Evolutionary conservation across 1,284 basidiomycete species (phyloP), one percentile per base, ranked within the genome.

Genomic region (Moniliella sp.): DNA sequence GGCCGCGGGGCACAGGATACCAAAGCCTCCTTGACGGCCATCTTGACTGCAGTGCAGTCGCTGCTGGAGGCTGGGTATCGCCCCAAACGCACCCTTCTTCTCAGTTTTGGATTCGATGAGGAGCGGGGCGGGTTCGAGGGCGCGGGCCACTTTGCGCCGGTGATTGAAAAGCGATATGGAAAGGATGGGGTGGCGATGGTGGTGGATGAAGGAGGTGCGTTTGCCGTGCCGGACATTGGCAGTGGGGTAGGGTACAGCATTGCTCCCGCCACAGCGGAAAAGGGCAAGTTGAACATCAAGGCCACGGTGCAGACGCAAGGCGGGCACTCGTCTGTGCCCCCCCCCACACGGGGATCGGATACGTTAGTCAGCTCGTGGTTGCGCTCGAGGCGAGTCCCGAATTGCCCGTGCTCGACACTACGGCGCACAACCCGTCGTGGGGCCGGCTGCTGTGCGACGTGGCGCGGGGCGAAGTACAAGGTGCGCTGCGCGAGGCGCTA

Each of bases 81-180:
- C 7, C 27, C 32, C 13, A 28, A 33, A 13, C 32, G 32, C 4
- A 33, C 27, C 15, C 13, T 28, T 12, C 16, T 26, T 18, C 62
- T 76, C 15, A 68, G 70, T 1, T 72, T 70, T 31, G 76, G 76
- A n/a, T 72, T 71, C 36, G 75, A 78, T 46, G 76, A 78, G 46
- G 76, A 78, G 58, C 32, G 7, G n/a, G 21, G 21, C 21, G 21
- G 21, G 8, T 7, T 7, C 21, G 27, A 3, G 12, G 11, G 5
- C 11, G n/a, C 8, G 26, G n/a, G n/a, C n/a, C n/a, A n/a, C n/a
- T n/a, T n/a, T n/a, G n/a, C n/a, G n/a, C n/a, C n/a, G n/a, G n/a
- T n/a, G n/a, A n/a, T n/a, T n/a, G n/a, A n/a, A n/a, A n/a, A n/a
- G n/a, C n/a, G n/a, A n/a, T n/a, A n/a, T n/a, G n/a, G n/a, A n/a